Base-by-base conservation (phyloP, 768 basidiomycete species). In the Suillus clintonianus region DNA sequence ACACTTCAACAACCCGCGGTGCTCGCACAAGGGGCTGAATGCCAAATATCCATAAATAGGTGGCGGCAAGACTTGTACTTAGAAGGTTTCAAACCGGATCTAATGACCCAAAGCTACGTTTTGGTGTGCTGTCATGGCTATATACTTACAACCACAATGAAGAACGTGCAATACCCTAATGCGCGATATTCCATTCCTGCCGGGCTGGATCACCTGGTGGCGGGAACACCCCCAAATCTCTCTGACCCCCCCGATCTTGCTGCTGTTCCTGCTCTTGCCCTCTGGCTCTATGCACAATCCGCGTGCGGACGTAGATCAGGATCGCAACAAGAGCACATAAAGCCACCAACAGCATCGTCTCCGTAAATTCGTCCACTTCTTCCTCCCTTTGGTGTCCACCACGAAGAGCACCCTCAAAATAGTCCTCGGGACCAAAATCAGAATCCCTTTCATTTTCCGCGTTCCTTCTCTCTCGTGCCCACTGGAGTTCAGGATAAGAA, bases 341-440 rank as follows among this genome's bases (percentile, higher is more conserved):
- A 47, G 86, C 74, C 4, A 95, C 83, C 48, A 96, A 82, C 43
- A 95, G 73, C 78, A 93, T 83, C 30, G 91, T 96, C 80, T 96
- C 95, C 37, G 78, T 79, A 62, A 93, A 87, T 68, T 94, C 92
- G 64, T 93, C 87, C 17, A 73, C 75, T 1, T 85, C 86, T n/a
- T 82, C 86, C 22, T 90, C 87, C 17, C 86, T 88, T 15, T 87
- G 83, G 57, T 83, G 77, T 5, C 84, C 82, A 15, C 85, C 85
- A 27, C 89, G 83, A 66, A 86, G 63, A 5, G 86, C 83, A 3
- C 81, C 89, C 34, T 93, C 91, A 68, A 89, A 90, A 74, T 93
- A 92, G 70, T 94, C 93, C 54, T 95, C 94, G 0, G 91, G 88
- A 9, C 88, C 89, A 66, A 88, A 88, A 63, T 94, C 92, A 57